Conservation (phyloP, 2,329 filamentous ascomycete species). For the Sporothrix phasma region DNA sequence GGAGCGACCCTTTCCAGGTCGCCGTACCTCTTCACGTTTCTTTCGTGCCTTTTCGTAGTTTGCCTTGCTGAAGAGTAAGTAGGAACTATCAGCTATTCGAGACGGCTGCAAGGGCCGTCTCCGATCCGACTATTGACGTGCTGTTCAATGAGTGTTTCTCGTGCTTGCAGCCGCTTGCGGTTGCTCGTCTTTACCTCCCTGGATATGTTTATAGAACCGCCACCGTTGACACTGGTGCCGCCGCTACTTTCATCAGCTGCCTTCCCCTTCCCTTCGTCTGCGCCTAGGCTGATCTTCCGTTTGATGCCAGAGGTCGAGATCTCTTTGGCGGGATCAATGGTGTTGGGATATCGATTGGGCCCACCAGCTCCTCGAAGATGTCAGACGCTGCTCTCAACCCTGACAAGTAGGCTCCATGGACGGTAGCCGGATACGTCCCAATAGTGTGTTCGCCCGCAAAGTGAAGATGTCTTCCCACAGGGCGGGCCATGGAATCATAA, state of each 20-base stretch:
- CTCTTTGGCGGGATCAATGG: slow-evolving; percentile 65
- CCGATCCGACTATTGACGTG: slow-evolving; percentile 53
- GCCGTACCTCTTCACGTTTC: slow-evolving; percentile 55
- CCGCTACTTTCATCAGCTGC: slow-evolving; percentile 8
- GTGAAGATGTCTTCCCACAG: slow-evolving; percentile 69
- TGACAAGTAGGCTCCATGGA: slow-evolving; percentile 92
- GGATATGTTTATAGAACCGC: slow-evolving; percentile 31
- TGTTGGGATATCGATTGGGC: slow-evolving; percentile 65
- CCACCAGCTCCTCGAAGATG: slow-evolving; percentile 68
- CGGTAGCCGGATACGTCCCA: slow-evolving; percentile 89
- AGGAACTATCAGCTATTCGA: slow-evolving; percentile 72
- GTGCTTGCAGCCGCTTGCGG: slow-evolving; percentile 44
- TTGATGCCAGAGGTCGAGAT: slow-evolving; percentile 35
- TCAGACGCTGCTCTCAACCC: slow-evolving; percentile 84
- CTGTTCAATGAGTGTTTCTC: slow-evolving; percentile 45
- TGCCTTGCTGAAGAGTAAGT: slow-evolving; percentile 77
- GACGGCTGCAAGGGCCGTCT: slow-evolving; percentile 60
- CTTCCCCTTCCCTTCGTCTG: slow-evolving; percentile 10
- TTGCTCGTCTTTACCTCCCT: slow-evolving; percentile 22
- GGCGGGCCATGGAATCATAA: slow-evolving; percentile 81
- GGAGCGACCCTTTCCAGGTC: slow-evolving; percentile 52
- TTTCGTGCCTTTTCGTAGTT: slow-evolving; percentile 54
- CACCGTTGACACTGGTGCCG: slow-evolving; percentile 23
- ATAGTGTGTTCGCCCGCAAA: slow-evolving; percentile 97
- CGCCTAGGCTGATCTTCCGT: slow-evolving; percentile 34